Conservation (phyloP, 331 rosid genomes). For the Quercus phellos region DNA sequence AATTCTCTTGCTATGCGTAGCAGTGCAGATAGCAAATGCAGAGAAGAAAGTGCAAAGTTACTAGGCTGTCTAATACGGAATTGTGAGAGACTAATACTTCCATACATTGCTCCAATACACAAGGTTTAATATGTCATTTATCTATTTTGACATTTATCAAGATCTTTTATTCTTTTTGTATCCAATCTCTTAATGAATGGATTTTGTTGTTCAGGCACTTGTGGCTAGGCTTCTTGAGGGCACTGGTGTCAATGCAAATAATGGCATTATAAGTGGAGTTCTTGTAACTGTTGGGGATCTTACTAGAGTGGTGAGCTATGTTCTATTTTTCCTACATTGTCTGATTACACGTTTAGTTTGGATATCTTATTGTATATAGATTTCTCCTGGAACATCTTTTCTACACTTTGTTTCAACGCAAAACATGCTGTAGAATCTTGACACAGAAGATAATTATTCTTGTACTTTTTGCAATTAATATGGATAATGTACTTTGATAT, state of each 20-base stretch:
- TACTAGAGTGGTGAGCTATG: constrained; percentile 89
- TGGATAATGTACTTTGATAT: too few species aligned
- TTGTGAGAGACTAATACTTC: constrained; percentile 87
- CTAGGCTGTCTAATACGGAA: constrained; percentile 93
- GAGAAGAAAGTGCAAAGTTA: constrained; percentile 96
- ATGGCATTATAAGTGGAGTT: constrained; percentile 90
- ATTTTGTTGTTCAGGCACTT: constrained; percentile 63
- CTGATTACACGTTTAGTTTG: neutral
- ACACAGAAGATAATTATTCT: too few species aligned
- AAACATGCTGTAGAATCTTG: too few species aligned
- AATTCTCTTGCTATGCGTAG: constrained; percentile 41
- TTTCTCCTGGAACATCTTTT: neutral
- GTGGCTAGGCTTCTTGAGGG: constrained; percentile 81
- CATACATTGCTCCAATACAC: constrained; percentile 92
- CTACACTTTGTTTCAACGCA: neutral
- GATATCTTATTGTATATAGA: neutral
- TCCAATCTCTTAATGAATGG: constrained; percentile 23
- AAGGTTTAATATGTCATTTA: constrained; percentile 49
- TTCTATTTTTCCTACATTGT: constrained; percentile 14
- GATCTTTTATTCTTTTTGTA: neutral
- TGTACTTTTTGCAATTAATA: too few species aligned
- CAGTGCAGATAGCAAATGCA: constrained; percentile 99
- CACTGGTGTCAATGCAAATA: constrained; percentile 55
- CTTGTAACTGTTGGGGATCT: constrained; percentile 98
- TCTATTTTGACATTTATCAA: constrained; percentile 5